A percentile compares a stretch with the other conserved stretches of the same genome.
phyloP scores from a whole-genome alignment of 2,329 filamentous ascomycete species.

The Aureobasidium sp. region DNA sequence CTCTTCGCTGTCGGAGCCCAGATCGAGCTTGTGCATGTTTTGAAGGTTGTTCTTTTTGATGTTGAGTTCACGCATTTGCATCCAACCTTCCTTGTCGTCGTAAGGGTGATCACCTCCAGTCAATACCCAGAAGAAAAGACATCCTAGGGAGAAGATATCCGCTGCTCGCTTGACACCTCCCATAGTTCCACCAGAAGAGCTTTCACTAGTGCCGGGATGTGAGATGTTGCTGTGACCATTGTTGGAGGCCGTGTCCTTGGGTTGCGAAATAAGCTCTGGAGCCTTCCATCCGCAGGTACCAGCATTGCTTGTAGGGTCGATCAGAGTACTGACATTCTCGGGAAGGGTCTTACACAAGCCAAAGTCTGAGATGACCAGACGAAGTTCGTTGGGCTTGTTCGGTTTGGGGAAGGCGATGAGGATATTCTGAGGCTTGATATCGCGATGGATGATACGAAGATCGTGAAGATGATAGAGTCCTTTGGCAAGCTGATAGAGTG shows the following conservation, averaged over 20 bases:
- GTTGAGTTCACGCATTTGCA: constrained; percentile 77
- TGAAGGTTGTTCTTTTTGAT: constrained; percentile 85
- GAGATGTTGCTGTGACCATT: constrained; percentile 35
- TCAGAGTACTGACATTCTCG: constrained; percentile 86
- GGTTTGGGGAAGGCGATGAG: constrained; percentile 65
- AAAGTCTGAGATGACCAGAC: constrained; percentile 88
- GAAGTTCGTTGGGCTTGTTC: constrained; percentile 29
- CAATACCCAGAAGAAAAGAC: constrained; percentile 99
- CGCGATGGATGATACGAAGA: constrained; percentile 89
- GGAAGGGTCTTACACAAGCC: constrained; percentile 96
- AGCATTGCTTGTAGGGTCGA: constrained; percentile 87
- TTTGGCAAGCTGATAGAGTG: constrained; percentile 81
- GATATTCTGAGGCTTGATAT: constrained; percentile 97
- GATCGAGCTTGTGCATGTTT: constrained; percentile 41
- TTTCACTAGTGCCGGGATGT: constrained; percentile 52
- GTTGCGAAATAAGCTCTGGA: constrained; percentile 72
- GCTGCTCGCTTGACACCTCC: constrained; percentile 82
- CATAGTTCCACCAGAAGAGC: constrained; percentile 38
- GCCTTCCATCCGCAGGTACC: constrained; percentile 96
- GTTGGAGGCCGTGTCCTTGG: constrained; percentile 35
- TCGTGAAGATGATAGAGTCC: constrained; percentile 85
- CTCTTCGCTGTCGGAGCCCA: constrained; percentile 73
- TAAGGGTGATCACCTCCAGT: constrained; percentile 89
- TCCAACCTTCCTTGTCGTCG: constrained; percentile 87
- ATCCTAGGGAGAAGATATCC: constrained; percentile 92